These are phyloP conservation scores for Corylus americana DNA, from an alignment of 306 rosid species.

Conservation along the genomic window DNA sequence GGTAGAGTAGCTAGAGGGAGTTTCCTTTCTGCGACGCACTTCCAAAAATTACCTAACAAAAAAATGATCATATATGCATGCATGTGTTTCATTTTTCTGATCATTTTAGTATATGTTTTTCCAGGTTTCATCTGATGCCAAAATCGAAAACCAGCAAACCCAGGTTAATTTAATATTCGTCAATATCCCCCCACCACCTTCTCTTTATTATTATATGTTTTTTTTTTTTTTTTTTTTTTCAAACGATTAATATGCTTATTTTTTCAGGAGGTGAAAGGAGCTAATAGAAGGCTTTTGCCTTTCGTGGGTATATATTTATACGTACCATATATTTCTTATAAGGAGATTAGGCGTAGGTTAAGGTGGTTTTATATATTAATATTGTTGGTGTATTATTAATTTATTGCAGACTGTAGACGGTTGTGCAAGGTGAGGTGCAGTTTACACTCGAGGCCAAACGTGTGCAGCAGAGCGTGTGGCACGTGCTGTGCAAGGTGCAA, in stretches of 20 bases:
- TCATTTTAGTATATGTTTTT: neutral
- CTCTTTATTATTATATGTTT: neutral
- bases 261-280: slow-evolving; percentile 22
- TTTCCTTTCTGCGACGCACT: neutral
- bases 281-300: slow-evolving; percentile 35
- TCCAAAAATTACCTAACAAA: neutral
- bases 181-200: neutral
- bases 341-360: neutral
- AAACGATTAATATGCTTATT: too few relatives aligned
- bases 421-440: slow-evolving; percentile 33
- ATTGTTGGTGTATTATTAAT: neutral
- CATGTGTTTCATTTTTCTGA: neutral
- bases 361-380: neutral
- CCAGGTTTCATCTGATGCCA: slow-evolving; percentile 29
- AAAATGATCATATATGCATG: neutral
- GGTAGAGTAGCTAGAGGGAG: neutral
- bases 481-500: slow-evolving; percentile 47
- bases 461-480: slow-evolving; percentile 42
- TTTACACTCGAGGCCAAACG: slow-evolving; percentile 42
- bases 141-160: slow-evolving; percentile 21
- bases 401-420: slow-evolving; percentile 29
- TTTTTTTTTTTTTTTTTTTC: too few relatives aligned
- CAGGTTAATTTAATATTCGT: slow-evolving; percentile 10
- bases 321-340: neutral
- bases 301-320: slow-evolving; percentile 11